phyloP scores from a whole-genome alignment of 805 yeast genomes.

The Blastobotrys chiropterorum region DNA sequence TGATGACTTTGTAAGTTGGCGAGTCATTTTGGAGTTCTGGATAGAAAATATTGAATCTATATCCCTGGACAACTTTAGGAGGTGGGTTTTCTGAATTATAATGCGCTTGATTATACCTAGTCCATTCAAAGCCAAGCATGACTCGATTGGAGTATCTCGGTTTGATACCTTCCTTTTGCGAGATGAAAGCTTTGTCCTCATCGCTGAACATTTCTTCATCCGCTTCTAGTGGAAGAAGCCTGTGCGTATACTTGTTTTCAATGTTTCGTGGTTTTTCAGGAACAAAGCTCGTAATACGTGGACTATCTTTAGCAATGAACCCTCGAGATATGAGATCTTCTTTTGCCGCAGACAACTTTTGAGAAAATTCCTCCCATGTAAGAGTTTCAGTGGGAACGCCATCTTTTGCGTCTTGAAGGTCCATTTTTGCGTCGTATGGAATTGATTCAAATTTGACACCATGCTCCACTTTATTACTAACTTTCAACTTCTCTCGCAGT shows the following conservation, averaged over 20 bases:
- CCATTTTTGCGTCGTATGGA: too few relatives aligned
- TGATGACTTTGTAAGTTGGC: conserved; percentile 30
- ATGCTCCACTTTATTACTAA: too few relatives aligned
- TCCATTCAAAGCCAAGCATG: conserved; percentile 33
- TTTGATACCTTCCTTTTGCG: neutral
- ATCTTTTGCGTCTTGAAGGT: too few relatives aligned
- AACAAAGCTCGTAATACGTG: neutral
- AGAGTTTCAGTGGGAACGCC: too few relatives aligned
- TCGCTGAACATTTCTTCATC: neutral
- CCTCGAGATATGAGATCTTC: neutral
- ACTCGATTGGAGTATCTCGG: conserved; percentile 30
- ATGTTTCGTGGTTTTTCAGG: neutral
- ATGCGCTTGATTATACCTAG: conserved; percentile 31
- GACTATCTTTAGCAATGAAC: too few relatives aligned
- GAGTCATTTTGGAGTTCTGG: conserved; percentile 26
- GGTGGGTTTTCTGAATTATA: conserved; percentile 32
- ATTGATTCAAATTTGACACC: too few relatives aligned
- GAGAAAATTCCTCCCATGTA: too few relatives aligned
- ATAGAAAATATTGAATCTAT: conserved; percentile 31
- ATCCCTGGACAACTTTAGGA: conserved; percentile 34
- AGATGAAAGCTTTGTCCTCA: neutral
- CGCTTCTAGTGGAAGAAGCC: too few relatives aligned
- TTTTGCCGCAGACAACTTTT: neutral
- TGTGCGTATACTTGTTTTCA: neutral
- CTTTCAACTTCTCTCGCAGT: too few relatives aligned